Base-by-base conservation (phyloP, 176 grass and related monocot genomes). In the Tuctoria greenei region DNA sequence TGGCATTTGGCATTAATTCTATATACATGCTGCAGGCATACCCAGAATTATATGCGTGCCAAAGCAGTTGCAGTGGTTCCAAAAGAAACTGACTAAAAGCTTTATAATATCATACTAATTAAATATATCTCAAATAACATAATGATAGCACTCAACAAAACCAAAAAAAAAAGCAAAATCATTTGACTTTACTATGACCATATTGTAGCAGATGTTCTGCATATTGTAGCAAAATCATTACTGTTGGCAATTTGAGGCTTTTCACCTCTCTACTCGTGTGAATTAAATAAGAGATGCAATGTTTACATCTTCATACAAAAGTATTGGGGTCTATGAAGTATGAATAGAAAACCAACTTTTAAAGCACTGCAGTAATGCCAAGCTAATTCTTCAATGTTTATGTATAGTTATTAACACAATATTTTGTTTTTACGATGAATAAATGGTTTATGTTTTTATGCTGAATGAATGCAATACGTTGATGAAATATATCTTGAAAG, bases 21-120 rank as follows among this genome's bases (percentile, higher is more conserved):
- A 47, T 1, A 35, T 68, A 63, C 52, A 58, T 37, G 7, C 5
- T 40, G 20, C 58, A 43, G 58, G 58, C 73, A 25, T 67, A 64
- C 2, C 25, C 44, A 61, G 38, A 25, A 68, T 6, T 23, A 36
- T 23, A 61, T 50, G 15, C 10, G 10, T 68, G 10, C 35, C 39
- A 66, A 67, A 79, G 61, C 16, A 64, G 18, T 59, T 47, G 8
- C 52, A 58, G 20, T 23, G 15, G 1, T 34, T 68, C 17, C 8
- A 2, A 75, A 57, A 68, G 14, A 28, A 39, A 45, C 38, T 45
- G 5, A 6, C 56, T 85, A n/a, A 78, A 10, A 41, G 64, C 28
- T 67, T 72, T 61, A 49, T 34, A 42, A 74, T 69, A 75, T 37
- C 18, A 79, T 59, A 73, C 16, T 68, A 34, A 42, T 41, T 24